Evolutionary conservation across 345 rosid genomes (phyloP).

Genomic region (Pistacia integerrima): DNA sequence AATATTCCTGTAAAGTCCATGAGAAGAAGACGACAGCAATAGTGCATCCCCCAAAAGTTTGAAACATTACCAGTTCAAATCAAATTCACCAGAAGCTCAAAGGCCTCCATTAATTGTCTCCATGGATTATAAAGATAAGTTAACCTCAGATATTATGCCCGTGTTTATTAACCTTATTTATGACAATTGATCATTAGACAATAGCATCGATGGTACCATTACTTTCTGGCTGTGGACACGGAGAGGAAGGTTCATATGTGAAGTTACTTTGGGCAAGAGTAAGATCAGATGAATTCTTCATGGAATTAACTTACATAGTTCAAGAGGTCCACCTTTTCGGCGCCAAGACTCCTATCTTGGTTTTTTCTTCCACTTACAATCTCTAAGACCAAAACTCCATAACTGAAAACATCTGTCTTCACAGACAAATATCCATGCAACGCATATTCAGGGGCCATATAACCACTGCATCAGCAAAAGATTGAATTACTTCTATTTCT

Average conservation of each 20-base stretch:
- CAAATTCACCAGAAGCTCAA: background rate
- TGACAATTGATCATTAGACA: background rate
- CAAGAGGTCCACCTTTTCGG: slow-evolving; percentile 68
- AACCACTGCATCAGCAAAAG: slow-evolving; percentile 64
- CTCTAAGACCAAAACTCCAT: slow-evolving; percentile 79
- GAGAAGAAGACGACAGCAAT: background rate
- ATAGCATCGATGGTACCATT: background rate
- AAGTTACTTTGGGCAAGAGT: background rate
- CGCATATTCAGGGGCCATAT: slow-evolving; percentile 97
- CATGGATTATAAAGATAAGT: background rate
- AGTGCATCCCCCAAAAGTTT: background rate
- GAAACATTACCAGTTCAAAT: background rate
- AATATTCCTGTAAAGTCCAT: background rate
- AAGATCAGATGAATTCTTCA: background rate
- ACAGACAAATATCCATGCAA: slow-evolving; percentile 79
- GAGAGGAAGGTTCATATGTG: background rate
- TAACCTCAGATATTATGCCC: background rate
- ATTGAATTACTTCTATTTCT: background rate
- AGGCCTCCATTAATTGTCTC: background rate
- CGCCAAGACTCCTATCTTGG: slow-evolving; percentile 42
- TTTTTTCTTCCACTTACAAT: slow-evolving; percentile 89
- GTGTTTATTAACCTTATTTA: background rate
- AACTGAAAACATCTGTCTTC: slow-evolving; percentile 87
- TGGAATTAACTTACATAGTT: slow-evolving; percentile 65
- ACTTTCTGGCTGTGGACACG: background rate